A percentile compares a stretch with the other conserved stretches of the same genome.
These are phyloP conservation scores for Penicillium sclerotiorum DNA, from an alignment of 2,329 filamentous ascomycete genomes.

Conservation along the genomic window DNA sequence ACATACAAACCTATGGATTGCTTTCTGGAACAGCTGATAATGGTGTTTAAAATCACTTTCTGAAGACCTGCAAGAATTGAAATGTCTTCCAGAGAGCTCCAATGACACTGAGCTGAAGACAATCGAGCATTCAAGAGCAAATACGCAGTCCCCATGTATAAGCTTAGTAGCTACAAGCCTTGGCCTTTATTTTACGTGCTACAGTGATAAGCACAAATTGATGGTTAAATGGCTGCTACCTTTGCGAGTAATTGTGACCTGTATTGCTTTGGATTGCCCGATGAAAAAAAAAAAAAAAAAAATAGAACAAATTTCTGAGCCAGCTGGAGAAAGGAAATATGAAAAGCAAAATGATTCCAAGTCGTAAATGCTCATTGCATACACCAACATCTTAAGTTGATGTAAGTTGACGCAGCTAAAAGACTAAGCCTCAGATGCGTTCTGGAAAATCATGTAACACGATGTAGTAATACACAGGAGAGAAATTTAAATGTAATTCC, in stretches of 20 bases:
- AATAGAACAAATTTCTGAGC: not conserved
- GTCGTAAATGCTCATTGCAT: not conserved
- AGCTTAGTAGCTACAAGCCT: too few species aligned
- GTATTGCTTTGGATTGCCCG: not conserved
- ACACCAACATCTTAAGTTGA: not conserved
- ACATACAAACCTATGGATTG: not conserved
- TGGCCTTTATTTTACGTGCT: too few species aligned
- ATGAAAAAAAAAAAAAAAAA: not conserved
- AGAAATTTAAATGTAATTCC: not conserved
- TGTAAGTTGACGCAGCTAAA: not conserved
- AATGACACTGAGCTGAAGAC: too few species aligned
- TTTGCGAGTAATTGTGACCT: too few species aligned
- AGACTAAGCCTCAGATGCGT: not conserved
- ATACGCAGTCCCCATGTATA: too few species aligned
- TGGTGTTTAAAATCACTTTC: too few species aligned
- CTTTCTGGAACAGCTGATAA: not conserved
- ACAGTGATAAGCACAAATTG: too few species aligned
- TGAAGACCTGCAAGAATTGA: too few species aligned
- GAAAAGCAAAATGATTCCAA: not conserved
- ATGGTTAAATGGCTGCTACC: too few species aligned
- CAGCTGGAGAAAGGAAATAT: not conserved
- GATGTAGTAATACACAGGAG: slow-evolving; percentile 21
- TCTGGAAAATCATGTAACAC: slow-evolving; percentile 8
- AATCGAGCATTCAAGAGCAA: too few species aligned
- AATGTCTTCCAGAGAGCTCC: too few species aligned